Base-by-base conservation (phyloP, 2,329 filamentous ascomycete species). In the Ascochyta rabiei region DNA sequence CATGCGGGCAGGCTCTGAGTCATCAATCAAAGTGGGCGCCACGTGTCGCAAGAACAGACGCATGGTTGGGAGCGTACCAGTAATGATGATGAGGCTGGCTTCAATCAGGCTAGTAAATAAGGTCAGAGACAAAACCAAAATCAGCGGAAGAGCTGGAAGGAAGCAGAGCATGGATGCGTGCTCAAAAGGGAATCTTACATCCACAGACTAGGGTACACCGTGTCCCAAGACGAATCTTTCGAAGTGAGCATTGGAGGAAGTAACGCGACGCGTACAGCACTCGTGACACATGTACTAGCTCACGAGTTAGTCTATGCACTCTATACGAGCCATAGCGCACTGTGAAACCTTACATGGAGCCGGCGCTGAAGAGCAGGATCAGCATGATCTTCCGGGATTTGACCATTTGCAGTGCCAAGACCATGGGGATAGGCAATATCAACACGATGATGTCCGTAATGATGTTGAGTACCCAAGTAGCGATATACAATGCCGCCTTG, bases 11-110 rank as follows among this genome's bases (percentile, higher is more conserved):
- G 9, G 28, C 7, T 57, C 44, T 4, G 46, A 34, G 7, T 48
- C 42, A 6, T 50, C 56, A 18, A 58, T 37, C 26, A 50, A 23
- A 16, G 18, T 37, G 2, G 75, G 75, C 0, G 74, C 69, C 9
- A 77, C 62, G 47, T 76, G 72, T 2, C 64, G 64, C 52, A 77
- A 65, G 64, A 78, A 78, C 6, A 75, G 73, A 16, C 73, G 71
- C 8, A 79, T 60, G 0, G 75, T 77, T 0, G 75, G 75, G 37
- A 77, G 70, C 3, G 74, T 72, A 15, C 74, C 75, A 56, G 75
- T 78, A 12, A 76, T 75, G 26, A 79, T 69, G 45, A 77, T 70
- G 0, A 79, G 66, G 30, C 77, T 79, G 1, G 68, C 66, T 55
- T 79, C 76, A 26, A 77, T 64, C 23, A 75, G 62, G 1, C 73